These are phyloP conservation scores for Aspergillus ellipticus DNA, from an alignment of 495 filamentous ascomycete species.

Conservation along the genomic window DNA sequence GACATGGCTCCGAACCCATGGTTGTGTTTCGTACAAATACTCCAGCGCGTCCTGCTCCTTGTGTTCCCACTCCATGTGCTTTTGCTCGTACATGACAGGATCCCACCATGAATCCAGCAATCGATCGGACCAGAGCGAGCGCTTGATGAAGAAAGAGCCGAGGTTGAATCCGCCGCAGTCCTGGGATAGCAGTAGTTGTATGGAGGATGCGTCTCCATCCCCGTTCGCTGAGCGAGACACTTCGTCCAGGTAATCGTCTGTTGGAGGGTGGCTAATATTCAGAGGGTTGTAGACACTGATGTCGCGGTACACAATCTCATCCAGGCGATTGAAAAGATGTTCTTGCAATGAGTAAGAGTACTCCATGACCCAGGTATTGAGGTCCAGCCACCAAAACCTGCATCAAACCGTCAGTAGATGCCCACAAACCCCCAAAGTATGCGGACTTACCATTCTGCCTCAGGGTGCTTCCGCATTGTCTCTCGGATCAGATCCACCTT, in stretches of 20 bases:
- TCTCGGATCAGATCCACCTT: conserved; percentile 95
- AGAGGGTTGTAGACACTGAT: conserved; percentile 95
- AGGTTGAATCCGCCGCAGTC: conserved; percentile 97
- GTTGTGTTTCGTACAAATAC: conserved; percentile 84
- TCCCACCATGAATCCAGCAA: conserved; percentile 98
- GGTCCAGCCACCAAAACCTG: conserved; percentile 99
- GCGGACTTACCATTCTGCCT: conserved; percentile 82
- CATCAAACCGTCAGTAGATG: not conserved
- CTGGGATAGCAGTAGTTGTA: conserved; percentile 86
- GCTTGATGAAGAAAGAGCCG: conserved; percentile 87
- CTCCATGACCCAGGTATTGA: conserved; percentile 98
- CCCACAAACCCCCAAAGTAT: no score
- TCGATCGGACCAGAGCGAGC: conserved; percentile 85
- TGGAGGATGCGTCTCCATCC: conserved; percentile 66
- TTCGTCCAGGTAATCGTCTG: conserved; percentile 69
- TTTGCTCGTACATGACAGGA: conserved; percentile 95
- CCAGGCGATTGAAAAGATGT: conserved; percentile 82
- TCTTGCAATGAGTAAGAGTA: conserved; percentile 83
- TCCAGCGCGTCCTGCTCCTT: conserved; percentile 96
- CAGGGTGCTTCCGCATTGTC: conserved; percentile 85
- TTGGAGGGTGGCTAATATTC: conserved; percentile 83
- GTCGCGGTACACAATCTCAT: conserved; percentile 79
- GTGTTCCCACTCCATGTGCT: conserved; percentile 99
- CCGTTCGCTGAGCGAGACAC: conserved; percentile 66
- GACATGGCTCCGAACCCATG: conserved; percentile 85